Evolutionary conservation across 352 stramenopile species (phyloP).

Genomic region (Phytophthora chlamydospora): DNA sequence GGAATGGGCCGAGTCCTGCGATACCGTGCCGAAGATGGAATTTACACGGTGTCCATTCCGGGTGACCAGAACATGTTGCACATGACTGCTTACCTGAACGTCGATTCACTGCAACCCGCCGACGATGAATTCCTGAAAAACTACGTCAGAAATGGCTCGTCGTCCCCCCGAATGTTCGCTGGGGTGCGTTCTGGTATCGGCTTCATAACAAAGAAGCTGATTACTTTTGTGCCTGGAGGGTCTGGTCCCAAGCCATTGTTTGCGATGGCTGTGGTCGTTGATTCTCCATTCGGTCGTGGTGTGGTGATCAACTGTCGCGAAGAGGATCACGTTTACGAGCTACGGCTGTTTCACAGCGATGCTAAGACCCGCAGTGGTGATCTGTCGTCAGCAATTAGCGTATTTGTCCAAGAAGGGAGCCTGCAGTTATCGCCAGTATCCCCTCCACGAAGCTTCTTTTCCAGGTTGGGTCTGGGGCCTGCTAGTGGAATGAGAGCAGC

Average conservation of each 20-base stretch:
- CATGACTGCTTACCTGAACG: constrained; percentile 53
- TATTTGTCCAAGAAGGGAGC: constrained; percentile 50
- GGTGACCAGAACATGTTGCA: constrained; percentile 46
- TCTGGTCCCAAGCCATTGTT: too few species aligned
- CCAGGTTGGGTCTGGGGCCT: constrained; percentile 39
- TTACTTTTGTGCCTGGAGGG: constrained; percentile 61
- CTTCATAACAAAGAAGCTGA: constrained; percentile 84
- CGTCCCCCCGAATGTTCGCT: constrained; percentile 74
- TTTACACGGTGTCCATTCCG: constrained; percentile 71
- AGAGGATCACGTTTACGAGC: constrained; percentile 55
- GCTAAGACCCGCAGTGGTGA: background rate
- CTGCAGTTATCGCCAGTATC: constrained; percentile 46
- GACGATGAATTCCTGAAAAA: constrained; percentile 42
- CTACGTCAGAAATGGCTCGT: constrained; percentile 25
- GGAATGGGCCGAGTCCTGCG: constrained; percentile 67
- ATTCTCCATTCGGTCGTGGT: constrained; percentile 64
- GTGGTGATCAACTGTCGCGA: constrained; percentile 58
- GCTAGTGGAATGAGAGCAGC: constrained; percentile 20
- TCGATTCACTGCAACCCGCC: constrained; percentile 53
- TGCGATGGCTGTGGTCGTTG: constrained; percentile 33
- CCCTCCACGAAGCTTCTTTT: constrained; percentile 64
- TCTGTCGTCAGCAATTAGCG: constrained; percentile 4
- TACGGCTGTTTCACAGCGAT: constrained; percentile 50
- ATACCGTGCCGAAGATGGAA: constrained; percentile 71
- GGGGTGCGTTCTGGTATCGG: constrained; percentile 74